Evolutionary conservation across 176 grass and related monocot species (phyloP).

Genomic region (Oryza australiensis): DNA sequence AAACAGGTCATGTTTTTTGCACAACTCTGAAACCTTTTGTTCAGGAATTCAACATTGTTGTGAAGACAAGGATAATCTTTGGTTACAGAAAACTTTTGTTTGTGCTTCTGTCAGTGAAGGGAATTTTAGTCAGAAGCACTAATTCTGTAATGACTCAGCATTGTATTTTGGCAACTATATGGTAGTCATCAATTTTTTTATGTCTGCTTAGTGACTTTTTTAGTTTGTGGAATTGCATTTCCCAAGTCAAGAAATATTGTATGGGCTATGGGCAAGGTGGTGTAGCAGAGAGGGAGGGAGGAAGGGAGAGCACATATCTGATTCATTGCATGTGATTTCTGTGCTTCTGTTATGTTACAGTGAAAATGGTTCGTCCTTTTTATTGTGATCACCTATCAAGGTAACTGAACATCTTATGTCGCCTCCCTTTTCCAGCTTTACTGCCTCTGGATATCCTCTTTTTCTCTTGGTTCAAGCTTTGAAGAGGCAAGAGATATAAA

Average conservation of each 20-base stretch:
- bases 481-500: background rate
- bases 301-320: background rate
- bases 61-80: background rate
- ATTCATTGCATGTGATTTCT: conserved; percentile 34
- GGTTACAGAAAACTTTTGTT: background rate
- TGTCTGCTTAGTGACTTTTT: background rate
- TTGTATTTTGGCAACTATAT: background rate
- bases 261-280: conserved; percentile 21
- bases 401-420: background rate
- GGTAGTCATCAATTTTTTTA: background rate
- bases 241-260: conserved; percentile 15
- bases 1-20: background rate
- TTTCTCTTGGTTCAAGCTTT: background rate
- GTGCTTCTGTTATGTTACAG: background rate
- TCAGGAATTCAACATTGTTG: background rate
- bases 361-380: conserved; percentile 1
- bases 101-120: background rate
- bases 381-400: background rate
- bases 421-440: background rate
- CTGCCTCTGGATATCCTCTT: background rate
- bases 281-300: background rate
- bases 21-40: background rate
- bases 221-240: background rate
- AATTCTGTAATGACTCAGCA: background rate
- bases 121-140: background rate